Evolutionary conservation across 192 early-diverging fungal genomes (phyloP), one percentile per base, ranked within the genome.

Genomic region (Backusella australiensis): DNA sequence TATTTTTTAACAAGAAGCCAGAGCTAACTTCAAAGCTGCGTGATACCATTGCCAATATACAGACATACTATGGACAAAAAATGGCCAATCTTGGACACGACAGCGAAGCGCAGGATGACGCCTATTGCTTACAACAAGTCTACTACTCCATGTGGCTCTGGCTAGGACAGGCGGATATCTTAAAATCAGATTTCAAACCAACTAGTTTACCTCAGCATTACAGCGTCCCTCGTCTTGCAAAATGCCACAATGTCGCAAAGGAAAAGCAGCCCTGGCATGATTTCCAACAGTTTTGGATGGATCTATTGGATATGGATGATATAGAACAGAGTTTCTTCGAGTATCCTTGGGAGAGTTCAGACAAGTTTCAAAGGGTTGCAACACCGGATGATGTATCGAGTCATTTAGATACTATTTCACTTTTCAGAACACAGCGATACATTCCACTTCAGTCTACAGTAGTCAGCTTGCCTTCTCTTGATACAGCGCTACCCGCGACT

Each of bases 71-170:
- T 73, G 77, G 83, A 23, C 76, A 82, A 67, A 42, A 42, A 67
- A 74, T 26, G 32, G 34, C 19, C n/a, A 71, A n/a, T 68, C 59
- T 15, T 34, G 34, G 21, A 4, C 35, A 26, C 34, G 77, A 35
- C 44, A 78, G 11, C 56, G 12, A 17, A 14, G 38, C 42, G 4
- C 72, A 75, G 12, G 68, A 29, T 4, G 11, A 69, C 14, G 17
- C 80, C 35, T 84, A 84, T 36, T 38, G 59, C 3, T 67, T 88
- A 38, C 81, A 82, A 44, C 79, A 85, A 39, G 67, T 83, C 6
- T 86, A 83, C 70, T 81, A 85, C 70, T 82, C 83, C 17, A 84
- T 88, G 72, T 82, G 81, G 75, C 76, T 86, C 2, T 88, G 87
- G 87, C 78, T 88, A 14, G 80, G 80, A 14, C 76, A 86, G 17